A percentile compares a stretch with the other conserved stretches of the same genome.
phyloP scores from a whole-genome alignment of 2,329 filamentous ascomycete species.

The Apiospora phragmitis region DNA sequence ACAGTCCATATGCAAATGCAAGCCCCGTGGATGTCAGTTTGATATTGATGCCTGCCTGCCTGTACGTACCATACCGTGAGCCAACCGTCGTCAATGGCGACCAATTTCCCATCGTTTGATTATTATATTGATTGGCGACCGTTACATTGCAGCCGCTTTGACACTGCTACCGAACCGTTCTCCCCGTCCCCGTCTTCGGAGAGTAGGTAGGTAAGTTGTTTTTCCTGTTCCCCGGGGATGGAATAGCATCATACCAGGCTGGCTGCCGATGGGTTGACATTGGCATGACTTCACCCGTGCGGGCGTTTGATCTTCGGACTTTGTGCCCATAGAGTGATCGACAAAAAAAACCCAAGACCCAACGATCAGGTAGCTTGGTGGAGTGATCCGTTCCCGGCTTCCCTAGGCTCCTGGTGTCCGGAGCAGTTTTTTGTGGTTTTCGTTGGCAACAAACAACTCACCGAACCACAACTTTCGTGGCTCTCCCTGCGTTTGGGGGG shows the following conservation, averaged over 20 bases:
- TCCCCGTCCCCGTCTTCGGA: background rate
- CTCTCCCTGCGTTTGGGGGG: background rate
- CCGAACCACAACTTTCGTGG: background rate
- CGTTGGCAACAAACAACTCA: background rate
- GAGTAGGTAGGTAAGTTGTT: background rate
- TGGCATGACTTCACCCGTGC: background rate
- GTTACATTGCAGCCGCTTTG: background rate
- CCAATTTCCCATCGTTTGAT: background rate
- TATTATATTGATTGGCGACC: background rate
- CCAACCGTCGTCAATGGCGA: background rate
- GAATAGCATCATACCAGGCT: background rate
- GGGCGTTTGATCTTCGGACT: background rate
- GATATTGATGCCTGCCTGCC: background rate
- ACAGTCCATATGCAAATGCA: background rate
- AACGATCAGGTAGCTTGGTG: conserved; percentile 1
- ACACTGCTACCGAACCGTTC: background rate
- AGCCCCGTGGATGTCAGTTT: background rate
- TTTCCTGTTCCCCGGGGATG: background rate
- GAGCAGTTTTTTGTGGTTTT: background rate
- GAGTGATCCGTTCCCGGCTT: conserved; percentile 4
- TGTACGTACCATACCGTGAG: background rate
- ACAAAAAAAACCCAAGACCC: background rate
- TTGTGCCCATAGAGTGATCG: background rate
- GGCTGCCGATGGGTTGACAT: background rate
- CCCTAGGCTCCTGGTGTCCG: background rate